Evolutionary conservation across 1,284 basidiomycete genomes (phyloP).

Genomic region (Meripilus lineatus): DNA sequence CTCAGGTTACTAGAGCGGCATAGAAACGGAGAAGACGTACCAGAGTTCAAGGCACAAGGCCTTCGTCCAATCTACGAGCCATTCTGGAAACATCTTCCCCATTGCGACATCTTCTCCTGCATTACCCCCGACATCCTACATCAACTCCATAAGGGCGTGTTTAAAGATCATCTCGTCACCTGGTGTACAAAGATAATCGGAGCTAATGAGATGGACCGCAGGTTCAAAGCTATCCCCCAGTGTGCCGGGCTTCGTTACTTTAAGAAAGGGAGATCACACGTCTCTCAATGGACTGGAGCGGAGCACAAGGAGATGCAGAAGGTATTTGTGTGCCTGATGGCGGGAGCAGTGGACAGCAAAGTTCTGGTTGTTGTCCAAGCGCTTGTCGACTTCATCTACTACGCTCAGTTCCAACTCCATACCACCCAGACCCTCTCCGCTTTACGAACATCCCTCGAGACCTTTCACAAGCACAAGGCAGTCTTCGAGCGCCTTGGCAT

Average conservation of each 20-base stretch:
- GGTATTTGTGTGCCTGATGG: conserved; percentile 20
- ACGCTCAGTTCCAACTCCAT: conserved; percentile 16
- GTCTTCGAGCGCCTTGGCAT: conserved; percentile 17
- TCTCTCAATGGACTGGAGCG: conserved; percentile 21
- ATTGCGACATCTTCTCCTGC: conserved; percentile 15
- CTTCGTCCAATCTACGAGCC: conserved; percentile 17
- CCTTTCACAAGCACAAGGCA: conserved; percentile 24
- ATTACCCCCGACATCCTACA: conserved; percentile 26
- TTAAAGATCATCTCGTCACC: conserved; percentile 25
- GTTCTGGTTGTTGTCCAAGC: conserved; percentile 14
- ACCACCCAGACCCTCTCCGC: conserved; percentile 9
- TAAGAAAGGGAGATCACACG: conserved; percentile 18
- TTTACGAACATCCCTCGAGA: conserved; percentile 14
- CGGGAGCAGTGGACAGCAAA: conserved; percentile 7
- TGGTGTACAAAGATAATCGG: conserved; percentile 21
- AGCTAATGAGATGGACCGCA: conserved; percentile 19
- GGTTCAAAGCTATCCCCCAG: conserved; percentile 15
- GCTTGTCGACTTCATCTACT: conserved; percentile 25
- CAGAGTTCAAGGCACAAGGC: conserved; percentile 8
- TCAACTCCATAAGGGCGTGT: conserved; percentile 25
- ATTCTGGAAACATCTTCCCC: conserved; percentile 22
- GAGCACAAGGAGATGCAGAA: conserved; percentile 24
- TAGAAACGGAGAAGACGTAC: background rate
- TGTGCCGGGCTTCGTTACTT: conserved; percentile 21
- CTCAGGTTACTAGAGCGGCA: background rate